These are phyloP conservation scores for Kazachstania psychrophila DNA, from an alignment of 805 yeast species.

Conservation along the genomic window DNA sequence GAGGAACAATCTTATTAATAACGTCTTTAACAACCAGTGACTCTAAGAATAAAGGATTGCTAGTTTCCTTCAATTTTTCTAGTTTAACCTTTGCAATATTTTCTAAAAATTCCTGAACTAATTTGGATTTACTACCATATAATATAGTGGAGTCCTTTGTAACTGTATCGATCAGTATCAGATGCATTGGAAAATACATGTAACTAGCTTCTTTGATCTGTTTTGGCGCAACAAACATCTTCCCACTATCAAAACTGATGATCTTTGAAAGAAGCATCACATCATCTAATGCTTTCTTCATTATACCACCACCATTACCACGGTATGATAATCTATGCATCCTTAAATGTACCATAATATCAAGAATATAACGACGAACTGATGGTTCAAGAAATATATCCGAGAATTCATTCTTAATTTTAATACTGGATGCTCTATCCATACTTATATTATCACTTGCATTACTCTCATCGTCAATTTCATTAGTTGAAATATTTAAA, in stretches of 20 bases:
- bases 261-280: conserved; percentile 34
- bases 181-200: conserved; percentile 43
- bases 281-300: conserved; percentile 40
- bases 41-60: conserved; percentile 26
- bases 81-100: conserved; percentile 15
- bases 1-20: conserved; percentile 41
- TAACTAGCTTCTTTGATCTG: conserved; percentile 41
- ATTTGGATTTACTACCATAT: conserved; percentile 24
- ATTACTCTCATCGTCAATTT: background rate
- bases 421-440: background rate
- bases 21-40: conserved; percentile 45
- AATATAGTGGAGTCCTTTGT: conserved; percentile 25
- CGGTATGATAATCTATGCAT: conserved; percentile 43
- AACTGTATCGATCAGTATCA: conserved; percentile 37
- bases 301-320: conserved; percentile 39
- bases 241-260: conserved; percentile 33
- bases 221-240: conserved; percentile 41
- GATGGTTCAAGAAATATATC: conserved; percentile 7
- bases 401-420: background rate
- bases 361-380: conserved; percentile 42
- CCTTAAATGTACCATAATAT: conserved; percentile 46
- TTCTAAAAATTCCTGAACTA: conserved; percentile 20
- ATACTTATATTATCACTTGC: conserved; percentile 4
- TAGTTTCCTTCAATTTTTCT: conserved; percentile 11
- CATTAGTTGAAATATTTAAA: background rate